Base-by-base conservation (phyloP, 225 moss, liverwort and hornwort species). In the Lunularia cruciata region DNA sequence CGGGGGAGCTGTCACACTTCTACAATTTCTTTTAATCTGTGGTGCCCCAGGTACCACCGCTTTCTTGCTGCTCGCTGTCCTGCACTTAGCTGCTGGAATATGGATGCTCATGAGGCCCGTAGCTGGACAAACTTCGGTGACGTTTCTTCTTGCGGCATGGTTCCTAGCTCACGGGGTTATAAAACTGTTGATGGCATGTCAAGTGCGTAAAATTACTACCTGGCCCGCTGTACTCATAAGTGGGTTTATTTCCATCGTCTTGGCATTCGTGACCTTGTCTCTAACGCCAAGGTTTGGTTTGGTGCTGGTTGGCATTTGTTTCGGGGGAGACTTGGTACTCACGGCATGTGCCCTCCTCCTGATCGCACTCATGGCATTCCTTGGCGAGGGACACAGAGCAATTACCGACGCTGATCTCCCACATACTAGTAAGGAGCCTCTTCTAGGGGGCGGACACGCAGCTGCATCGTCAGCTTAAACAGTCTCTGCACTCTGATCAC, bases 11-110 rank as follows among this genome's bases (percentile, higher is more conserved):
- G 58, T 92, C 23, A 88, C 95, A 0, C 91, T 95, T 1, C 64
- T 95, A 33, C 84, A 88, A 7, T 91, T 95, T 66, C 49, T 95
- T 57, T 78, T 95, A 7, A 78, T 95, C 30, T 95, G 92, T 52
- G 91, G 95, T 3, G 92, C 95, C 6, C 95, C 95, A 0, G 95
- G 95, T 28, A 95, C 95, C 1, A 85, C 89, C 1, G 54, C 84
- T 3, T 90, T 89, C 75, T 66, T 92, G 36, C 81, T 95, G 6
- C 74, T 95, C 2, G 92, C 89, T 28, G 86, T 77, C 5, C 76
- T 95, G 73, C 95, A 95, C 62, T 57, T 95, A 74, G 57, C 53
- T 2, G 85, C 85, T 0, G 95, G 95, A 0, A 0, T 90, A 0
- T 89, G 73, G 75, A 78, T 95, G 83, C 47, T 95, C 62, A 43